Base-by-base conservation (phyloP, 345 rosid species). In the Eutrema yunnanense region DNA sequence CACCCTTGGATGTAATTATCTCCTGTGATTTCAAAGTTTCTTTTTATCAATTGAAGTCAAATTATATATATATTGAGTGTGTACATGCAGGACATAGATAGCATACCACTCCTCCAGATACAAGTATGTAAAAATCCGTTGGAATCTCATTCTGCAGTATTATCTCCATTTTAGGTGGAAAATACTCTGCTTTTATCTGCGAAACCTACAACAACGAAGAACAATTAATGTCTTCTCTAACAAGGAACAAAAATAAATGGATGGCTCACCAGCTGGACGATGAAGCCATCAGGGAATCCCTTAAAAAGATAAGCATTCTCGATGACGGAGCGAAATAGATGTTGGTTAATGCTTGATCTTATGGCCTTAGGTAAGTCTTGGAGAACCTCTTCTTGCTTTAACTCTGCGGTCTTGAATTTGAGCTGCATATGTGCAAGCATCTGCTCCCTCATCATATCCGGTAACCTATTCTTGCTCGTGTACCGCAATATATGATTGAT, bases 401-500 rank as follows among this genome's bases (percentile, higher is more conserved):
- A 64, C 80, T 94, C 96, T 0, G 85, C 92, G 12, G 93, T 91
- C 77, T 86, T 89, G 89, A 95, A 95, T 79, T 83, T 95, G 55
- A 95, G 96, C 63, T 89, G 93, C 88, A 89, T 85, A 73, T 95
- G 95, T 11, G 96, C 88, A 80, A 92, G 80, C 96, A 91, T 89
- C 68, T 95, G 99, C 82, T 92, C 96, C 64, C 83, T 88, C 80
- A 91, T 64, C 46, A 90, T 81, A 73, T 89, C 93, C 0, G 98
- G 98, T 27, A 94, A 82, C 75, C 89, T 72, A 29, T 91, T 94
- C 81, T 91, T 91, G 80, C 85, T 88, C 9, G 93, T 89, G 59
- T 86, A 91, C 33, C 86, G 81, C 84, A 91, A 58, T 65, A 94
- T 81, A 71, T 89, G 79, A 77, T 94, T 84, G 76, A 91, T 83